A percentile compares a stretch with the other conserved stretches of the same genome.
Conservation (phyloP, 2,329 filamentous ascomycete species). For the Talaromyces islandicus region DNA sequence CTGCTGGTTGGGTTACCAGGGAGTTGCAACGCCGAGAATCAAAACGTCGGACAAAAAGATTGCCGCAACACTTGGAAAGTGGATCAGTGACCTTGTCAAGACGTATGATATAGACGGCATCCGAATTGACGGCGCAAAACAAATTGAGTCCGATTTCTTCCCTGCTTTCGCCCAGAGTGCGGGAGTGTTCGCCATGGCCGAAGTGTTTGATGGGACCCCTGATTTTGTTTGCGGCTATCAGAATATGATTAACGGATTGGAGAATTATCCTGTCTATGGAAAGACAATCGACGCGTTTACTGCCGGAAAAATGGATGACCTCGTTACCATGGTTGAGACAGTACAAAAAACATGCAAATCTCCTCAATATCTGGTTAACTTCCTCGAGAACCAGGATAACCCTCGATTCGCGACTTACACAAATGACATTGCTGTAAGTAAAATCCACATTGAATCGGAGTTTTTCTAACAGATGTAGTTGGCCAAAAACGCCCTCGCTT, state of each 20-base stretch:
- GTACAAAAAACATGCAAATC: slow-evolving; percentile 26
- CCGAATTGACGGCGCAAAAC: slow-evolving; percentile 41
- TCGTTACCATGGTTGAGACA: slow-evolving; percentile 14
- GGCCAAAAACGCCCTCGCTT: slow-evolving; percentile 55
- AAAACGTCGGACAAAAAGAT: slow-evolving; percentile 33
- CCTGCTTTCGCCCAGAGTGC: slow-evolving; percentile 22
- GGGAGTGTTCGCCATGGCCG: slow-evolving; percentile 39
- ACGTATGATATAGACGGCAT: slow-evolving; percentile 41
- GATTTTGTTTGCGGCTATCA: slow-evolving; percentile 33
- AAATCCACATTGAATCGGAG: background rate
- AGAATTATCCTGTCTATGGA: slow-evolving; percentile 36
- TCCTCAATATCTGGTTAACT: slow-evolving; percentile 41
- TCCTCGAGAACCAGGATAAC: slow-evolving; percentile 56
- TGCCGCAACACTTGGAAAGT: slow-evolving; percentile 27
- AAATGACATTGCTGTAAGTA: slow-evolving; percentile 39
- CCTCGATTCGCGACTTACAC: slow-evolving; percentile 47
- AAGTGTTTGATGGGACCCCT: slow-evolving; percentile 32
- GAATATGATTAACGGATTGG: slow-evolving; percentile 30
- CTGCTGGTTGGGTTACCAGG: slow-evolving; percentile 45
- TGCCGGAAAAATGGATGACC: slow-evolving; percentile 17
- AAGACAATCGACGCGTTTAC: slow-evolving; percentile 21
- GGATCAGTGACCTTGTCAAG: slow-evolving; percentile 29
- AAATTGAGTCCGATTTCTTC: slow-evolving; percentile 38
- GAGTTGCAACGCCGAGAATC: slow-evolving; percentile 38
- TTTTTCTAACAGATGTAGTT: slow-evolving; percentile 22